Evolutionary conservation across 2,329 filamentous ascomycete genomes (phyloP).

Genomic region (Fusarium oxysporum): DNA sequence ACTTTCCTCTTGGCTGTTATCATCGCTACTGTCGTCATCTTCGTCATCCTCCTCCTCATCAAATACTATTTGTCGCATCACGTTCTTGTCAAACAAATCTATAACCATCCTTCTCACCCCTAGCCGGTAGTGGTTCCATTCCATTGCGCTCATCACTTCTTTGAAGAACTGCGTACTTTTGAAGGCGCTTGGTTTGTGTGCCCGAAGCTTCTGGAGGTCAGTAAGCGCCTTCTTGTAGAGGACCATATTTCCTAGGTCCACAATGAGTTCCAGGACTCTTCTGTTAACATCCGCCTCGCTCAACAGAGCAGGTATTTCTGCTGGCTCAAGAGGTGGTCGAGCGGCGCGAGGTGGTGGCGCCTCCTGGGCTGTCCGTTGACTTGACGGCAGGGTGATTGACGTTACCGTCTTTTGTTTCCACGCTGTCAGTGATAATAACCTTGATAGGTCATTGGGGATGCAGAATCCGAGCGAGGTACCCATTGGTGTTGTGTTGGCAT

Average conservation of each 20-base stretch:
- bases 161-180: constrained; percentile 82
- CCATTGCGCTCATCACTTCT: constrained; percentile 85
- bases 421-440: constrained; percentile 77
- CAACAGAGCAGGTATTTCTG: constrained; percentile 57
- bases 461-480: constrained; percentile 89
- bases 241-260: constrained; percentile 93
- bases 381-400: constrained; percentile 59
- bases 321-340: constrained; percentile 58
- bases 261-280: constrained; percentile 85
- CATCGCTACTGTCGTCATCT: constrained; percentile 70
- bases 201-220: constrained; percentile 84
- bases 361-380: constrained; percentile 64
- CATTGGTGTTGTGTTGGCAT: constrained; percentile 85
- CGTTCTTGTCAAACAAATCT: constrained; percentile 92
- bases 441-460: constrained; percentile 81
- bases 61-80: constrained; percentile 86
- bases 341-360: constrained; percentile 57
- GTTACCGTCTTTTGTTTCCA: constrained; percentile 67
- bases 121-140: constrained; percentile 89
- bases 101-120: constrained; percentile 90
- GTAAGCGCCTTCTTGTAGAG: constrained; percentile 87
- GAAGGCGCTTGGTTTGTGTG: constrained; percentile 80
- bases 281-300: constrained; percentile 75
- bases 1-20: constrained; percentile 63
- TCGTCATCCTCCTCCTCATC: constrained; percentile 60